Percentiles rank a stretch among this genome's conserved stretches.
These are phyloP conservation scores for Hymenoscyphus scutula DNA, from an alignment of 2,329 filamentous ascomycete species.

Conservation along the genomic window DNA sequence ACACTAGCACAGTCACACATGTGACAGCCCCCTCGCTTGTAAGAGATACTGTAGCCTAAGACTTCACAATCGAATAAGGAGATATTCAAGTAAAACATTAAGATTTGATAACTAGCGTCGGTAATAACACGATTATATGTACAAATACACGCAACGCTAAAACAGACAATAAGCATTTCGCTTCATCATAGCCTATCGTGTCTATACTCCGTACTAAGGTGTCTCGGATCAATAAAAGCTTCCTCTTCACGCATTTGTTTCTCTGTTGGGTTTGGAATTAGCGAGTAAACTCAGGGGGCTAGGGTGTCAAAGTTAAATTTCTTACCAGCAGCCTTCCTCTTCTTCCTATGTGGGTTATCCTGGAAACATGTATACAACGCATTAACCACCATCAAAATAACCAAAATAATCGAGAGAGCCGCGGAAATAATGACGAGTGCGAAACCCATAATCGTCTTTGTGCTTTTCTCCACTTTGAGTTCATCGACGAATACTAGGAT, in stretches of 20 bases:
- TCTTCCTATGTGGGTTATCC: constrained; percentile 85
- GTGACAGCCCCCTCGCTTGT: too few species aligned
- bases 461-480: constrained; percentile 83
- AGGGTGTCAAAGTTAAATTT: constrained; percentile 19
- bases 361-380: constrained; percentile 78
- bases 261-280: neutral
- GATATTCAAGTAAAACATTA: too few species aligned
- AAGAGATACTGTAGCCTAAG: too few species aligned
- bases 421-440: constrained; percentile 87
- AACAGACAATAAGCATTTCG: too few species aligned
- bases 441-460: constrained; percentile 90
- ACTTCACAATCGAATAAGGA: too few species aligned
- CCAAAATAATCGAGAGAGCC: constrained; percentile 74
- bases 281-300: neutral
- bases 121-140: too few species aligned
- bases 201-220: too few species aligned
- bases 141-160: too few species aligned
- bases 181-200: too few species aligned
- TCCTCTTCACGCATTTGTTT: neutral
- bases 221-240: neutral
- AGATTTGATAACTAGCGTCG: too few species aligned
- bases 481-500: constrained; percentile 93
- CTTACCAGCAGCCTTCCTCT: constrained; percentile 86
- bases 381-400: constrained; percentile 85
- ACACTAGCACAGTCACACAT: too few species aligned